Percentiles rank a stretch among this genome's conserved stretches.
Conservation (phyloP, 495 filamentous ascomycete species). For the Talaromyces borbonicus region DNA sequence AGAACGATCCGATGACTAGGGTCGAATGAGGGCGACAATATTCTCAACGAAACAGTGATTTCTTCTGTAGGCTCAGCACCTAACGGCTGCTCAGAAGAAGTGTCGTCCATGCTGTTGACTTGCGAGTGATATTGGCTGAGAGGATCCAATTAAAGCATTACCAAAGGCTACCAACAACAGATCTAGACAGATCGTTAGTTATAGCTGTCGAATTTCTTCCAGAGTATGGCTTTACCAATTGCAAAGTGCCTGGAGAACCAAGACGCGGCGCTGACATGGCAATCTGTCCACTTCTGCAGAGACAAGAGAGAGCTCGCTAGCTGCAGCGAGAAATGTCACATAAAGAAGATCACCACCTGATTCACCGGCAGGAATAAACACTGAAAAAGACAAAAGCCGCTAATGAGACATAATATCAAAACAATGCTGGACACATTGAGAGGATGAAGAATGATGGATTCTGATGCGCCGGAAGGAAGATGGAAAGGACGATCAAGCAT, state of each 20-base stretch:
- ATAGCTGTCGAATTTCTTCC: too few species aligned
- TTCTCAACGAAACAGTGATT: slow-evolving; percentile 42
- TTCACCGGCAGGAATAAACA: too few species aligned
- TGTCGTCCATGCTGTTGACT: background rate
- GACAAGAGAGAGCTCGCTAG: background rate
- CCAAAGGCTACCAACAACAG: too few species aligned
- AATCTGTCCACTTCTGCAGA: slow-evolving; percentile 1
- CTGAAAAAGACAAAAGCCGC: too few species aligned
- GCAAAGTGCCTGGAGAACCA: background rate
- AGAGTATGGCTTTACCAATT: background rate
- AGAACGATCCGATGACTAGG: slow-evolving; percentile 46
- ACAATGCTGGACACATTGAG: too few species aligned
- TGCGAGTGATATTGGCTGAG: background rate
- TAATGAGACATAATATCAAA: too few species aligned
- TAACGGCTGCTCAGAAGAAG: background rate
- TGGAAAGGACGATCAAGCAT: background rate
- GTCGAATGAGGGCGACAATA: slow-evolving; percentile 54
- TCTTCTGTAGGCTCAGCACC: background rate
- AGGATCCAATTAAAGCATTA: too few species aligned
- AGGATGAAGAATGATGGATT: background rate
- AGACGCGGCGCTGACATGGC: slow-evolving; percentile 1
- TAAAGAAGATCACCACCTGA: too few species aligned
- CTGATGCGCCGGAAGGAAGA: too few species aligned
- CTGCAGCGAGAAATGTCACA: too few species aligned
- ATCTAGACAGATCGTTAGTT: too few species aligned